phyloP scores from a whole-genome alignment of 169 alveolate species.

The Fabrea salina region DNA sequence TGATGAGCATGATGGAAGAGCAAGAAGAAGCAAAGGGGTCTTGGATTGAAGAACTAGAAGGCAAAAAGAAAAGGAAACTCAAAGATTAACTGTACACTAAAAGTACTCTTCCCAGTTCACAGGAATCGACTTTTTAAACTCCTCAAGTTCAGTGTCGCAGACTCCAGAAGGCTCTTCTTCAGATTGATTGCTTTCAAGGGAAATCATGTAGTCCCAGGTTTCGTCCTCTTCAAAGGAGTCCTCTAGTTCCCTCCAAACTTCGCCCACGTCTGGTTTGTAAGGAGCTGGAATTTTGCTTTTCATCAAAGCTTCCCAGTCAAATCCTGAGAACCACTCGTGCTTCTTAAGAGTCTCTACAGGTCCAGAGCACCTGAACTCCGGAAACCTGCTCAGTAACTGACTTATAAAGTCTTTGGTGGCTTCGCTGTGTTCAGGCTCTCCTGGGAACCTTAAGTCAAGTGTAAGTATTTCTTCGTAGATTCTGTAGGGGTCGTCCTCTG shows the following conservation, averaged over 20 bases:
- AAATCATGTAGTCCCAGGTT: too few species aligned
- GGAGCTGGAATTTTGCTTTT: not conserved
- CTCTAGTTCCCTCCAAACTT: too few species aligned
- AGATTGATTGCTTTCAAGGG: not conserved
- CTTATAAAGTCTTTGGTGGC: not conserved
- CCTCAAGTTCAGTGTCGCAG: slow-evolving; percentile 16
- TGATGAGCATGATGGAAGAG: not conserved
- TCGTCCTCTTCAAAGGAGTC: too few species aligned
- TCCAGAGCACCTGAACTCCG: slow-evolving; percentile 21
- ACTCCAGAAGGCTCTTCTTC: not conserved
- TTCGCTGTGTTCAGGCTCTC: not conserved
- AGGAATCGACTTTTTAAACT: slow-evolving; percentile 11
- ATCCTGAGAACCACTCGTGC: slow-evolving; percentile 49
- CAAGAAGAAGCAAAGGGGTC: not conserved
- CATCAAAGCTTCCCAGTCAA: slow-evolving; percentile 42
- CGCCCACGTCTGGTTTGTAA: not conserved
- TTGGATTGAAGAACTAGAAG: not conserved
- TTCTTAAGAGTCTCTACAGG: slow-evolving; percentile 42
- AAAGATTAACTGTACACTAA: not conserved
- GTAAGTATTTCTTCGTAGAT: slow-evolving; percentile 73
- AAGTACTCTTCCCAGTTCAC: not conserved
- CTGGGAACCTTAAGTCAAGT: slow-evolving; percentile 72
- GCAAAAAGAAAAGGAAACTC: not conserved
- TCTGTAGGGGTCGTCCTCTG: slow-evolving; percentile 62
- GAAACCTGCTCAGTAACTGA: not conserved